Base-by-base conservation (phyloP, 2,329 filamentous ascomycete genomes). In the Alternaria metachromatica region DNA sequence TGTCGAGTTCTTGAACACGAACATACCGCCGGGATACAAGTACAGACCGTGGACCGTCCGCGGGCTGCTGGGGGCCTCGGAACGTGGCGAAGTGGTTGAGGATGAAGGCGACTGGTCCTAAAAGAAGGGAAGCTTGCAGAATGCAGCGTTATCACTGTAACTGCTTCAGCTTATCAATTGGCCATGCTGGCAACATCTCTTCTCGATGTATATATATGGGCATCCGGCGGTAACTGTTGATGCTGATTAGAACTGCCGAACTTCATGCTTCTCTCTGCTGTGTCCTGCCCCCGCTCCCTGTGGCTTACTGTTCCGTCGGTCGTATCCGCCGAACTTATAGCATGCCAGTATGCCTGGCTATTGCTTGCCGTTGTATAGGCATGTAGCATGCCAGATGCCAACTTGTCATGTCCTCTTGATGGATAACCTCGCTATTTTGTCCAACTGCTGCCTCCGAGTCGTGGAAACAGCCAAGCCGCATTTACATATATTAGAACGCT, bases 341-440 rank as follows among this genome's bases (percentile, higher is more conserved):
- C 80, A 67, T 85, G 82, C 45, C 80, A 81, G 3, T 82, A 83
- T 5, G 83, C 83, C 65, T 86, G 83, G 25, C 82, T 81, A 2
- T 83, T 84, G 15, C 82, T 83, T 21, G 80, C 78, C 1, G 80
- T 84, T 4, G 82, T 79, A 62, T 65, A 12, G 78, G 63, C 21
- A 78, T 71, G 48, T 77, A 68, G 55, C 76, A 79, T 4, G 73
- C 69, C n/a, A 78, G 63, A 55, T 77, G 75, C 76, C 76, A 79
- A 60, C 75, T 79, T 23, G 75, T 78, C 76, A 78, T 79, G 15
- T 77, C 72, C 56, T 74, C 69, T 37, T 64, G 65, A 28, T 76
- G 71, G 21, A 75, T 69, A 18, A 78, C 63, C 2, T 74, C 66
- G 21, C 75, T 76, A 64, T 74, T n/a, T 68, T 70, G 58, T 74